These are phyloP conservation scores for Mortierella sp. DNA, from an alignment of 371 early-diverging fungal species.

Conservation along the genomic window DNA sequence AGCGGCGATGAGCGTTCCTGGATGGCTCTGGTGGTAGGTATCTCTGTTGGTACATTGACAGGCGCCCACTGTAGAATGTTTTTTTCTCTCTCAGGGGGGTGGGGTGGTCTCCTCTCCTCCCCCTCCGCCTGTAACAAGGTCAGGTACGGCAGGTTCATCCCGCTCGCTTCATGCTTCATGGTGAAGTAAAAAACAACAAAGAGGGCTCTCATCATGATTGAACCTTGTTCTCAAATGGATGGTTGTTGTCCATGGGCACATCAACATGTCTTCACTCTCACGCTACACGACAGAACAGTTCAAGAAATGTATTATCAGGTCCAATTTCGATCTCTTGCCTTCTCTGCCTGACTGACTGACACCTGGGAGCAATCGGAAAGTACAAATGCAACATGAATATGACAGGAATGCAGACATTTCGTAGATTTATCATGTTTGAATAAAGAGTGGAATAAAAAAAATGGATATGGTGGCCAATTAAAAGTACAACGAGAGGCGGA, in stretches of 20 bases:
- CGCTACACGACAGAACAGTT: background rate
- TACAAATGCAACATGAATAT: background rate
- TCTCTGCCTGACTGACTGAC: background rate
- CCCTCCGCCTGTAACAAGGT: background rate
- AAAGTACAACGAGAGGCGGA: background rate
- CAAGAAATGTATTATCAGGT: background rate
- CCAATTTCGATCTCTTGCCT: background rate
- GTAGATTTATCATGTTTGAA: background rate
- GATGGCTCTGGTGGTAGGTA: background rate
- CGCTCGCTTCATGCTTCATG: no score
- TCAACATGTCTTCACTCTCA: no score
- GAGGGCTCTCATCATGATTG: no score
- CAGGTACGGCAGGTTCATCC: no score
- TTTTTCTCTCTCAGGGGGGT: no score
- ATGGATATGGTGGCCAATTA: background rate
- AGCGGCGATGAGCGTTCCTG: no score
- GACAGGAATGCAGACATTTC: no score
- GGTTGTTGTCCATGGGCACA: no score
- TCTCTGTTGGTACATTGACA: no score
- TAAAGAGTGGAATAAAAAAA: background rate
- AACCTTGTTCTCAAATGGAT: no score
- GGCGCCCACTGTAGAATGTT: no score
- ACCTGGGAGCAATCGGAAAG: background rate
- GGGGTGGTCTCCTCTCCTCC: background rate
- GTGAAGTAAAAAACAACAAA: no score